phyloP scores from a whole-genome alignment of 2,329 filamentous ascomycete genomes.

The Trichoderma asperellum region DNA sequence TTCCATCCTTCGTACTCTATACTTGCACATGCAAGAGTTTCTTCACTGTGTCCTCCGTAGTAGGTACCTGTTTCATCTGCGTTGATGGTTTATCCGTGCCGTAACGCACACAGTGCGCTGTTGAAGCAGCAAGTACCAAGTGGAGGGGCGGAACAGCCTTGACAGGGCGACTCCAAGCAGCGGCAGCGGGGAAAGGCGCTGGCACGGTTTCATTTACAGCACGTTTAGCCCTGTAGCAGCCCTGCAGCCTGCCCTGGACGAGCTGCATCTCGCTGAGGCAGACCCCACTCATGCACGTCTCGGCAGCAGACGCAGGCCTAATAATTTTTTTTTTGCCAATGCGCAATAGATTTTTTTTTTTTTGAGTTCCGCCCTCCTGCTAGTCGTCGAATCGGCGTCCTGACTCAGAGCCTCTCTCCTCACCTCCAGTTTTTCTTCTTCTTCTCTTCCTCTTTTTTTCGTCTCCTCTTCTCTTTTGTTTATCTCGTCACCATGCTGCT shows the following conservation, averaged over 20 bases:
- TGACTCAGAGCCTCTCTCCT: slow-evolving; percentile 27
- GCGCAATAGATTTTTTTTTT: slow-evolving; percentile 20
- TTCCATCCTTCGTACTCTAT: not conserved
- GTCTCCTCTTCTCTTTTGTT: not conserved
- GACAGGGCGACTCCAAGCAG: slow-evolving; percentile 1
- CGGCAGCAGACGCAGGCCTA: slow-evolving; percentile 13
- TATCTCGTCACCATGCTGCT: slow-evolving; percentile 26
- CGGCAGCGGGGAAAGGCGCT: not conserved
- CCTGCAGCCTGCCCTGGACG: not conserved
- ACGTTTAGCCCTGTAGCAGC: slow-evolving; percentile 13
- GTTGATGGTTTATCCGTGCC: not conserved
- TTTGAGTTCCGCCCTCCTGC: slow-evolving; percentile 25
- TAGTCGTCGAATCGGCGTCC: slow-evolving; percentile 27
- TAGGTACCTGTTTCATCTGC: not conserved
- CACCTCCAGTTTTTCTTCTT: slow-evolving; percentile 10
- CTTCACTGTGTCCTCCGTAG: not conserved
- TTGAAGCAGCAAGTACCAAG: not conserved
- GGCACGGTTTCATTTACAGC: slow-evolving; percentile 21
- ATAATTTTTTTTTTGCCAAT: slow-evolving; percentile 24
- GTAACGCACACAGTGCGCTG: not conserved
- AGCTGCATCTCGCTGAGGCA: slow-evolving; percentile 22
- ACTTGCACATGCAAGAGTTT: not conserved
- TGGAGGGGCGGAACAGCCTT: slow-evolving; percentile 19
- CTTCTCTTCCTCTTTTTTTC: slow-evolving; percentile 6
- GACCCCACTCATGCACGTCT: slow-evolving; percentile 27